Evolutionary conservation across 345 rosid species (phyloP).

Genomic region (Populus davidiana): DNA sequence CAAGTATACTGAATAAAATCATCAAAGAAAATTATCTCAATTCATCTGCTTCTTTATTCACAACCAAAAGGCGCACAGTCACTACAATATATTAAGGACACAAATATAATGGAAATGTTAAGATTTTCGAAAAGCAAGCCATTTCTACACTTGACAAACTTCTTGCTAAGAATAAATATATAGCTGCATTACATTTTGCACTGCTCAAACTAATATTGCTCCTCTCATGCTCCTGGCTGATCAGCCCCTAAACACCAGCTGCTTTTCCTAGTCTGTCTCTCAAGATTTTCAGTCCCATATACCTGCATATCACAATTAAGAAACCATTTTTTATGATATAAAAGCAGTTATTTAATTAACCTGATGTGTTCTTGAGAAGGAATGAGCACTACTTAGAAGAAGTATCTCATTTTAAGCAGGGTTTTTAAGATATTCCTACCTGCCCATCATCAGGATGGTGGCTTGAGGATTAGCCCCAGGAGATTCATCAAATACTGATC

Average conservation of each 20-base stretch:
- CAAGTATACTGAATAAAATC: too few relatives aligned
- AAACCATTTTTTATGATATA: background rate
- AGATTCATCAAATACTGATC: conserved; percentile 68
- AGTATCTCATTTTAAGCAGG: background rate
- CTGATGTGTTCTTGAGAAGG: background rate
- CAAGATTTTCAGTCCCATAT: conserved; percentile 84
- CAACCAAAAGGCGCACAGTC: background rate
- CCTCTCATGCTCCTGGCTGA: background rate
- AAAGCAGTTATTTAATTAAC: background rate
- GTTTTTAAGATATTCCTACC: conserved; percentile 39
- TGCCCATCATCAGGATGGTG: conserved; percentile 97
- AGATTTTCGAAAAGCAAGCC: background rate
- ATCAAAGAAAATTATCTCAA: too few relatives aligned
- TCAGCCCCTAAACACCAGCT: conserved; percentile 44
- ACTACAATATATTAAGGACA: background rate
- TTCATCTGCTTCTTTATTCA: background rate
- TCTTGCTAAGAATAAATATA: conserved; percentile 1
- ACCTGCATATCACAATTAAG: conserved; percentile 49
- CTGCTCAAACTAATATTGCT: background rate
- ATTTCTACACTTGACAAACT: background rate
- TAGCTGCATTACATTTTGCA: conserved; percentile 10
- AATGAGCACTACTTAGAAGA: background rate
- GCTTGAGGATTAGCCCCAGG: conserved; percentile 99
- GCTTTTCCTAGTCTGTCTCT: conserved; percentile 60
- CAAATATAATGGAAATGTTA: background rate